Base-by-base conservation (phyloP, 257 asterid genomes). In the Rubia yunnanensis region DNA sequence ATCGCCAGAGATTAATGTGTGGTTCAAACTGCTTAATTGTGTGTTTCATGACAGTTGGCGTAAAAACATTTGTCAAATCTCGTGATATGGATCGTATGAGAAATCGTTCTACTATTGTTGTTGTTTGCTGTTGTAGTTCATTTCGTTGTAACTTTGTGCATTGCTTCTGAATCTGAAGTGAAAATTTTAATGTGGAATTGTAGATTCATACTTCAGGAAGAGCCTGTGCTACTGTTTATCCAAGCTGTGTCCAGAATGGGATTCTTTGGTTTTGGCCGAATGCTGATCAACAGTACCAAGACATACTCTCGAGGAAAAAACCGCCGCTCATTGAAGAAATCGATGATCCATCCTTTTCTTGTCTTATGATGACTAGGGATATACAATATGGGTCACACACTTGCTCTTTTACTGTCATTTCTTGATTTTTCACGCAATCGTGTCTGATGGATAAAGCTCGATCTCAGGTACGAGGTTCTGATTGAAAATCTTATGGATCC, bases 401-500 rank as follows among this genome's bases (percentile, higher is more conserved):
- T 28, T 35, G 0, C 39, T 59, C 6, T 22, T 23, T 5, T 24
- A 50, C 38, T 68, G n/a, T 60, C 15, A 46, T 44, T 61, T 49
- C 10, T 52, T n/a, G 22, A 14, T 60, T 35, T n/a, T 26, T 7
- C 14, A 6, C 46, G 14, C 23, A 64, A 26, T 67, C 41, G 31
- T 26, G 50, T 71, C 64, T 63, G 64, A 57, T 17, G 17, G 39
- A 55, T 22, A 36, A 52, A 41, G 17, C 13, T 55, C 76, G 17
- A 8, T 55, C 76, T 64, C 86, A 89, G 98, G 84, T 92, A 92
- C 60, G 98, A 89, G 72, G 59, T 89, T 72, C 83, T 92, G 73
- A 83, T 70, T 52, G 97, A 92, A 82, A 92, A 92, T 77, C 88
- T 89, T 66, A 92, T 92, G 99, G 99, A 92, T 78, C 99, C 97